phyloP scores from a whole-genome alignment of 1,284 basidiomycete species.

The Ustilago esculenta region DNA sequence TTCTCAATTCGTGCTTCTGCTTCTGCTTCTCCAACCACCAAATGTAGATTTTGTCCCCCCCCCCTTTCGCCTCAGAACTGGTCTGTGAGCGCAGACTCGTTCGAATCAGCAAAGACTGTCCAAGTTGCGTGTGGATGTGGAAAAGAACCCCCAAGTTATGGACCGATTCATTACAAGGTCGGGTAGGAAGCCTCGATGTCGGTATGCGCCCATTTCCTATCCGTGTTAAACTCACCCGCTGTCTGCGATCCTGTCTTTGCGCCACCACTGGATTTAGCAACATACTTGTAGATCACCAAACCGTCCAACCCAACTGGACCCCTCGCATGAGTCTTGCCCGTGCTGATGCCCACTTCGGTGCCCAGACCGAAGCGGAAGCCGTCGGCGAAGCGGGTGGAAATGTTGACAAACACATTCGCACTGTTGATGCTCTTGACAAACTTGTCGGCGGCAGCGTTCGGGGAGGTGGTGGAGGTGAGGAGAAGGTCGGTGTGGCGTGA shows the following conservation, averaged over 20 bases:
- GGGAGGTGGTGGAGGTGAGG: conserved; percentile 68
- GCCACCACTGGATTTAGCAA: conserved; percentile 11
- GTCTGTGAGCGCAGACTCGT: no score
- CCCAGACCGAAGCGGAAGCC: conserved; percentile 97
- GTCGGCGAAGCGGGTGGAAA: conserved; percentile 93
- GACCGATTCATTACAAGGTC: conserved; percentile 17
- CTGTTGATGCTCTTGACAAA: conserved; percentile 91
- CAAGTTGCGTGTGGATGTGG: no score
- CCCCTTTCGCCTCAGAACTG: no score
- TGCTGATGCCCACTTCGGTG: conserved; percentile 97
- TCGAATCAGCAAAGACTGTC: no score
- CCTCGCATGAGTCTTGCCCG: conserved; percentile 93
- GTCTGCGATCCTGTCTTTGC: conserved; percentile 18
- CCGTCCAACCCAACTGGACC: conserved; percentile 97
- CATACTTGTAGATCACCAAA: conserved; percentile 65
- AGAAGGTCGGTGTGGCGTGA: conserved; percentile 96
- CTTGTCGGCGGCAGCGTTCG: conserved; percentile 71
- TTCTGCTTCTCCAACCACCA: no score
- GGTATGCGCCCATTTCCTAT: conserved; percentile 26
- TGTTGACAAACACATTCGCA: conserved; percentile 93
- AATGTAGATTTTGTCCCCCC: no score
- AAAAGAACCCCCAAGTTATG: no score
- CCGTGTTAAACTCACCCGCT: conserved; percentile 27
- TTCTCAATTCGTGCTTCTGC: no score
- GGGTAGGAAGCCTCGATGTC: conserved; percentile 21